Base-by-base conservation (phyloP, 306 rosid species). In the Fragaria iinumae region DNA sequence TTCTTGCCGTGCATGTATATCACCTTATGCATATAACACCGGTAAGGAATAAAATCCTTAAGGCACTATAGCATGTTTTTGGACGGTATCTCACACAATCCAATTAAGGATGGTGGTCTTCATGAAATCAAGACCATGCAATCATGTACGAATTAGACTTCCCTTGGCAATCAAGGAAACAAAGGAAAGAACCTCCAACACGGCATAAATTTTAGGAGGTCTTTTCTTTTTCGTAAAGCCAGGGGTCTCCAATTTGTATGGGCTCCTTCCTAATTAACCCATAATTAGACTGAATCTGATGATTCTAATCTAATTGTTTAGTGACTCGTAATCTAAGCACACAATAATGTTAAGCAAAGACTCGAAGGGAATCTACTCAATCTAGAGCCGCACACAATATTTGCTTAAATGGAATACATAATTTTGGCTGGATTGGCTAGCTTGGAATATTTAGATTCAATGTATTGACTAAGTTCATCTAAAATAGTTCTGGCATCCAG, bases 201-300 rank as follows among this genome's bases (percentile, higher is more conserved):
- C n/a, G n/a, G n/a, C 55, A 68, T 41, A 59, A 57, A 74, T 23
- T 25, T 44, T 0, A 43, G 77, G 69, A 60, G 69, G 6, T 4
- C 6, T 57, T 21, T 59, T 72, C 14, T 4, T 21, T 56, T 53
- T 39, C 29, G 69, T 57, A 44, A 60, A 23, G 60, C 77, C 77
- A 53, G 44, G 4, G 41, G 27, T 62, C 10, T 73, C 68, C 17
- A 20, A 2, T 18, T 20, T 53, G 29, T 55, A n/a, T 56, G 63
- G 63, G 63, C 63, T 25, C 29, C 6, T 32, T 20, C 56, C 64
- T 36, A 21, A 56, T 41, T 20, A 52, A 53, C 21, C 36, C 1
- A 18, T 1, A 18, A 53, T 50, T 63, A 29, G 32, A 11, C 27
- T 25, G 27, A 25, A 25, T 25, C 27, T 25, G 1, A 25, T 25